Conservation (phyloP, 2,329 filamentous ascomycete species). For the Claviceps monticola region DNA sequence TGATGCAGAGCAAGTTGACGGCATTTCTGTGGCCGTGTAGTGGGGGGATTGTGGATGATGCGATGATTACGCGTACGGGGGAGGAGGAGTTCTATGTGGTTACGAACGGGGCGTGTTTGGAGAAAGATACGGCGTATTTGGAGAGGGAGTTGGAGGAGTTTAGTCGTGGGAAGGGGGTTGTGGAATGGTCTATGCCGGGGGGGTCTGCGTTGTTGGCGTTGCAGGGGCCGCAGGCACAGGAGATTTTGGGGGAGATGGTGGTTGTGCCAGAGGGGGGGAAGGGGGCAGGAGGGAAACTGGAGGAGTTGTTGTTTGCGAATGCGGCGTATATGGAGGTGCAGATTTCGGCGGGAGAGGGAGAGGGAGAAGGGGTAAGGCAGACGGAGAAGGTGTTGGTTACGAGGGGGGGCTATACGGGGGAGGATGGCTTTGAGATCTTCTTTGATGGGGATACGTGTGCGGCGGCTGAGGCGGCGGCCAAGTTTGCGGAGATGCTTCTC, state of each 20-base stretch:
- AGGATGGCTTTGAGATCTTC: conserved; percentile 96
- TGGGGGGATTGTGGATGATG: conserved; percentile 91
- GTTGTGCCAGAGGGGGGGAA: conserved; percentile 28
- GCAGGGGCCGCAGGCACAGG: conserved; percentile 67
- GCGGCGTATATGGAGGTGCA: conserved; percentile 52
- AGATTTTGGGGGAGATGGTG: conserved; percentile 53
- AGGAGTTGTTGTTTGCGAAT: conserved; percentile 69
- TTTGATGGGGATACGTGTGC: conserved; percentile 38
- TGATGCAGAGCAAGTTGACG: conserved; percentile 69
- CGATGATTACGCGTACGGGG: conserved; percentile 70
- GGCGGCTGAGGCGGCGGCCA: conserved; percentile 28
- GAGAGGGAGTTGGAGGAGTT: conserved; percentile 49
- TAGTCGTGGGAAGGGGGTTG: conserved; percentile 26
- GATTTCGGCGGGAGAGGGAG: conserved; percentile 37
- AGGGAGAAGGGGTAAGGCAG: conserved; percentile 29
- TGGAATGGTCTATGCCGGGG: conserved; percentile 56
- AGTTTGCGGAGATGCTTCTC: conserved; percentile 55
- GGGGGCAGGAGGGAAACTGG: conserved; percentile 32
- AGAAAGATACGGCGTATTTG: conserved; percentile 76
- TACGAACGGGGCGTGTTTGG: conserved; percentile 82
- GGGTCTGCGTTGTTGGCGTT: conserved; percentile 72
- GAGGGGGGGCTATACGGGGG: conserved; percentile 88
- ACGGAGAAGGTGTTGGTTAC: conserved; percentile 48
- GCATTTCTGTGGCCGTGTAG: conserved; percentile 64
- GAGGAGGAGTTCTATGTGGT: conserved; percentile 77